Evolutionary conservation across 2,329 filamentous ascomycete species (phyloP).

Genomic region (Fusarium neocosmosporiellum): DNA sequence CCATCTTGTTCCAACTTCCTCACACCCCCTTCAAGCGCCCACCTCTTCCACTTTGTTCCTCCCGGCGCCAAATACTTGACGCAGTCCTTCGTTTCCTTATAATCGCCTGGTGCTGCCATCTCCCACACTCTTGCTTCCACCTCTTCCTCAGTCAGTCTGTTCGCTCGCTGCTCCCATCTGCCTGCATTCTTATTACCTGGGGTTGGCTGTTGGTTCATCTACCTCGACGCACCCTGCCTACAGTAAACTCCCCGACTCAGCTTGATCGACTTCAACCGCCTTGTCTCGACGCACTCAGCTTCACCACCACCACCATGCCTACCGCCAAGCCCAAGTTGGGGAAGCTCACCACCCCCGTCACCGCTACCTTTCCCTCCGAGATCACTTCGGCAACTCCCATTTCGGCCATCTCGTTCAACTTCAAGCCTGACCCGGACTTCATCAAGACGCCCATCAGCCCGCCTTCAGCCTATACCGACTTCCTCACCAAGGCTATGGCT

Average conservation of each 20-base stretch:
- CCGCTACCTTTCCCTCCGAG: slow-evolving; percentile 71
- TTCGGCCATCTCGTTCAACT: slow-evolving; percentile 56
- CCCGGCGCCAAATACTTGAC: slow-evolving; percentile 44
- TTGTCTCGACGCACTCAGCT: slow-evolving; percentile 13
- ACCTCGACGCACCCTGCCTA: slow-evolving; percentile 24
- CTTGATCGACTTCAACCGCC: slow-evolving; percentile 18
- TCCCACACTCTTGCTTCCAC: slow-evolving; percentile 30
- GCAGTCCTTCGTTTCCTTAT: slow-evolving; percentile 42
- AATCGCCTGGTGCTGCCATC: slow-evolving; percentile 42
- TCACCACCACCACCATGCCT: slow-evolving; percentile 57
- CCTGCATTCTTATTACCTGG: slow-evolving; percentile 34
- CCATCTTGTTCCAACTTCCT: slow-evolving; percentile 37
- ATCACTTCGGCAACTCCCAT: slow-evolving; percentile 75
- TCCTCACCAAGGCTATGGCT: slow-evolving; percentile 82
- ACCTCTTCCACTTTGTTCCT: slow-evolving; percentile 40
- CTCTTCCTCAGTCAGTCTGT: slow-evolving; percentile 44
- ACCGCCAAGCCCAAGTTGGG: slow-evolving; percentile 68
- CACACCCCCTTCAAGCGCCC: slow-evolving; percentile 43
- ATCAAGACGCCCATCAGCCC: slow-evolving; percentile 94
- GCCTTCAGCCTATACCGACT: slow-evolving; percentile 90
- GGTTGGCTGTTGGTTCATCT: slow-evolving; percentile 39
- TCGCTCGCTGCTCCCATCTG: slow-evolving; percentile 41
- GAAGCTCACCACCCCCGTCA: slow-evolving; percentile 71
- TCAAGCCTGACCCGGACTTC: slow-evolving; percentile 59
- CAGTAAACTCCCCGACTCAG: slow-evolving; percentile 21